Base-by-base conservation (phyloP, 371 early-diverging fungal species). In the Capillidium rhysosporum region DNA sequence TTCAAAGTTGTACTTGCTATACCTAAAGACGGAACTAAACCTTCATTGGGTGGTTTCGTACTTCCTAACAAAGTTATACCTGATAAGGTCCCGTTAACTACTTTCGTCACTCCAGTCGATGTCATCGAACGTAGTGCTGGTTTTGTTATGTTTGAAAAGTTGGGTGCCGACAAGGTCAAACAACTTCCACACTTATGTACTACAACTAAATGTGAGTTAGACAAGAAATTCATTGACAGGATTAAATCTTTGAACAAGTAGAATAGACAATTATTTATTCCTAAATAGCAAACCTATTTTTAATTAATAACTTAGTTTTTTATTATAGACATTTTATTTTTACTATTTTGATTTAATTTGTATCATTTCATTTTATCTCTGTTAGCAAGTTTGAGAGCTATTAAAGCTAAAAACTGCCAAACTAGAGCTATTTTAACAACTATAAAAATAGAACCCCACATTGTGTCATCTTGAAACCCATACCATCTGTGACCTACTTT, bases 11-110 rank as follows among this genome's bases (percentile, higher is more conserved):
- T 88, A 44, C 53, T 86, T 65, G 70, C 73, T 1, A 69, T 69
- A 24, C 60, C 61, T 23, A 62, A 58, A 10, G 39, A 49, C 34
- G 66, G 64, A n/a, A 18, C 9, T 0, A 60, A 63, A n/a, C 57
- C 65, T 10, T 64, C 72, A 5, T 57, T 76, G 0, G 88, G 75
- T 16, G 84, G 82, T 0, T 93, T 93, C 63, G 82, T 92, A 1
- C 54, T 93, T 45, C 92, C 92, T n/a, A 93, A 93, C 65, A 64
- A 70, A 49, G 68, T 63, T 14, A 86, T 89, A 51, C 65, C 77
- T 8, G 70, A 80, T 54, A 56, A 71, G 1, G 69, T 72, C 0
- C 84, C 85, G 8, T 62, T 92, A 39, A 69, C 72, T 12, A 63
- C 63, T 1, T 90, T 84, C 71, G 65, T 69, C 43, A 73, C 85